A percentile compares a stretch with the other conserved stretches of the same genome.
Evolutionary conservation across 768 basidiomycete species (phyloP).

Genomic region (Cyathus striatus): DNA sequence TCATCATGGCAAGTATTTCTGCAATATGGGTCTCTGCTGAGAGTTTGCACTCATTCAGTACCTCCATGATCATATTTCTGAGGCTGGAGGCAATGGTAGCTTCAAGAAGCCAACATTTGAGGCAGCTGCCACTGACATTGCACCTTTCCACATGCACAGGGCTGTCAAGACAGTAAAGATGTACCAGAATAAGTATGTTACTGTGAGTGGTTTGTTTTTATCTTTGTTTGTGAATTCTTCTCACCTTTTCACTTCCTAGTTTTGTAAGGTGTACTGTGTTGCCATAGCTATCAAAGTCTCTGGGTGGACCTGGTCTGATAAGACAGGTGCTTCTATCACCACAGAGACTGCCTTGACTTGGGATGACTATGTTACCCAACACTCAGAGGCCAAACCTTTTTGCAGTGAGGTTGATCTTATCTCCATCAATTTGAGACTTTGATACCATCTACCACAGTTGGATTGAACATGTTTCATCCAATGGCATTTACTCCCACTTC

Average conservation of each 20-base stretch:
- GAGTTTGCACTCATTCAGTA: conserved; percentile 11
- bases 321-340: conserved; percentile 3
- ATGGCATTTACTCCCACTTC: neutral
- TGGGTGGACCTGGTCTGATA: conserved; percentile 6
- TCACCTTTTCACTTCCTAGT: conserved; percentile 4
- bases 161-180: conserved; percentile 7
- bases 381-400: conserved; percentile 17
- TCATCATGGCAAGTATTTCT: too few relatives aligned
- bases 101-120: conserved; percentile 14
- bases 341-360: conserved; percentile 6
- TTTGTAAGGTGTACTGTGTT: conserved; percentile 7
- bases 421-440: conserved; percentile 7
- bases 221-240: neutral
- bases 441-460: conserved; percentile 6
- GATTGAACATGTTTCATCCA: conserved; percentile 8
- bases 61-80: conserved; percentile 13
- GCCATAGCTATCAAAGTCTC: conserved; percentile 2
- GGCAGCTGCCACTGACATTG: conserved; percentile 2
- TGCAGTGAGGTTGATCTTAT: conserved; percentile 14
- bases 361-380: conserved; percentile 13
- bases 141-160: conserved; percentile 4
- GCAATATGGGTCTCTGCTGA: too few relatives aligned
- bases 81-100: conserved; percentile 16
- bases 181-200: conserved; percentile 9
- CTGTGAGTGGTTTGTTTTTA: conserved; percentile 6